Conservation (phyloP, 352 stramenopile genomes). For the Globisporangium nagaii region DNA sequence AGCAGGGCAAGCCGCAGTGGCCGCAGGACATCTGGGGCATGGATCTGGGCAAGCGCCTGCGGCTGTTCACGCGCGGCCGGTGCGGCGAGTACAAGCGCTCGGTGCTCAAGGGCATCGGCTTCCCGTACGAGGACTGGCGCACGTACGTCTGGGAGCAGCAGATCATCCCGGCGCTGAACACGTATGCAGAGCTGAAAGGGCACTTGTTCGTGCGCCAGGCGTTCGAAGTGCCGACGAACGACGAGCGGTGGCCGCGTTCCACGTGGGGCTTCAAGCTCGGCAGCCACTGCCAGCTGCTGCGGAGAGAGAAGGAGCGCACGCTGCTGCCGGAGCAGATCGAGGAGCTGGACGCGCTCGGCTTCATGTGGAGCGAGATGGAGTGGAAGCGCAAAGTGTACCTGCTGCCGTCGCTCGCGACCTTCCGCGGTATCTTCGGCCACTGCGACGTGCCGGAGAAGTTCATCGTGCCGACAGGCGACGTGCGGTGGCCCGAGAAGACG, state of each 20-base stretch:
- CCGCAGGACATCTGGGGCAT: conserved; percentile 42
- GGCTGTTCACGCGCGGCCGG: conserved; percentile 53
- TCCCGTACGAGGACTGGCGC: conserved; percentile 62
- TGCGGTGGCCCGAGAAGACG: conserved; percentile 14
- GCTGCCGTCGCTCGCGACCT: conserved; percentile 29
- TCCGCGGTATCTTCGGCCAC: conserved; percentile 30
- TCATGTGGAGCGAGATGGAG: conserved; percentile 64
- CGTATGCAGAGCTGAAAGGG: conserved; percentile 84
- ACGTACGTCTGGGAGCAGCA: conserved; percentile 70
- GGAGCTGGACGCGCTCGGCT: conserved; percentile 49
- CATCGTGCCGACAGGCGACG: conserved; percentile 17
- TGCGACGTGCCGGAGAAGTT: conserved; percentile 32
- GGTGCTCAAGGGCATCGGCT: conserved; percentile 55
- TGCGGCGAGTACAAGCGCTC: conserved; percentile 50
- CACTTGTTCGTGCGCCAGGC: conserved; percentile 89
- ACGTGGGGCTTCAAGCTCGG: conserved; percentile 89
- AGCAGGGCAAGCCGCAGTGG: conserved; percentile 24
- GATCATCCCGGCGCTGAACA: conserved; percentile 63
- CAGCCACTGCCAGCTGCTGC: conserved; percentile 87
- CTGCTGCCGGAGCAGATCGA: conserved; percentile 23
- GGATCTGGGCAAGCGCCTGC: conserved; percentile 43
- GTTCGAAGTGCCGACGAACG: conserved; percentile 78
- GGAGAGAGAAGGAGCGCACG: conserved; percentile 44
- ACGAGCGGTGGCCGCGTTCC: conserved; percentile 74
- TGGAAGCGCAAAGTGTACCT: conserved; percentile 65